Evolutionary conservation across 176 grass and related monocot species (phyloP).

Genomic region (Oryza rufipogon): DNA sequence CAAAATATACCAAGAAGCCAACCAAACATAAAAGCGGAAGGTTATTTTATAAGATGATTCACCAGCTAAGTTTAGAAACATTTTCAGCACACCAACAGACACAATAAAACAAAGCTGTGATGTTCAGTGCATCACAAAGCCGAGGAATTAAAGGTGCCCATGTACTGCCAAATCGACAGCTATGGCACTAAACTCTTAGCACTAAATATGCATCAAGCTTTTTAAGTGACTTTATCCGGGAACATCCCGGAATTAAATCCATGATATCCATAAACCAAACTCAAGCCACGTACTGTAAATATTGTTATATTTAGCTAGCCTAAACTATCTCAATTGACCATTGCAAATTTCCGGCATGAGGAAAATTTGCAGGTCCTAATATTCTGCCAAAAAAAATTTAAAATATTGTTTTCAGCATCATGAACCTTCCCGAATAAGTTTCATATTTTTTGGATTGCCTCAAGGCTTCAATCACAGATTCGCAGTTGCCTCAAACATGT

Average conservation of each 20-base stretch:
- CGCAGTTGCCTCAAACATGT: not conserved
- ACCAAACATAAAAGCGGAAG: not conserved
- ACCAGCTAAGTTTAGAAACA: not conserved
- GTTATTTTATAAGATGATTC: conserved; percentile 19
- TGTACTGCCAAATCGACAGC: not conserved
- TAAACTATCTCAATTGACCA: not conserved
- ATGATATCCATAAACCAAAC: not conserved
- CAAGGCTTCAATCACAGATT: not conserved
- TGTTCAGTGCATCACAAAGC: not conserved
- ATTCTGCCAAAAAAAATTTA: not conserved
- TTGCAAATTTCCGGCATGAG: not conserved
- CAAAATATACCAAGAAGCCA: not conserved
- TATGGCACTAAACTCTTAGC: not conserved
- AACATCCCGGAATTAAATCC: not conserved
- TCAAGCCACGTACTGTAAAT: not conserved
- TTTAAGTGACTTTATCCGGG: not conserved
- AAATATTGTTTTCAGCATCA: not conserved
- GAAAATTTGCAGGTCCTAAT: not conserved
- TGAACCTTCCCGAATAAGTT: not conserved
- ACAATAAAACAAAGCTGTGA: conserved; percentile 2
- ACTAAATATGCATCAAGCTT: not conserved
- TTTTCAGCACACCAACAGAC: not conserved
- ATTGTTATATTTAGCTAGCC: not conserved
- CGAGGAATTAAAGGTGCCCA: not conserved
- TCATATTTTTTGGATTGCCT: not conserved